phyloP scores from a whole-genome alignment of 2,329 filamentous ascomycete genomes.

The Ascomycota sp. region DNA sequence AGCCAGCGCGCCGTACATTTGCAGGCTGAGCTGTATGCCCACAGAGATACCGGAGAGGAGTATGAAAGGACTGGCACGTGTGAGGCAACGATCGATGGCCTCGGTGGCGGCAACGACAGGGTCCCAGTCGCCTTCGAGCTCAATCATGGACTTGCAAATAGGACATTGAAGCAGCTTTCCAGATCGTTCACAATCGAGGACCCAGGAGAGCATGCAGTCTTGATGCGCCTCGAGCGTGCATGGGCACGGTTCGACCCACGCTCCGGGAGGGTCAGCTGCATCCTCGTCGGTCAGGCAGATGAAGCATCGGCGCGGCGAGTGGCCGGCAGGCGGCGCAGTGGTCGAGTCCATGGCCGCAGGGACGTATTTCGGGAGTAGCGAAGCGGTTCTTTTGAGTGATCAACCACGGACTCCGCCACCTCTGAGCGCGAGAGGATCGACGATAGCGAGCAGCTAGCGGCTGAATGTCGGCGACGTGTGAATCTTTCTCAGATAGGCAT shows the following conservation, averaged over 20 bases:
- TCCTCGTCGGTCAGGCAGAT: slow-evolving; percentile 40
- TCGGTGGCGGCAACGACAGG: slow-evolving; percentile 48
- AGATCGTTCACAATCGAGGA: slow-evolving; percentile 62
- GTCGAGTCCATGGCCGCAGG: slow-evolving; percentile 4
- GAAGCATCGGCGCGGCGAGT: slow-evolving; percentile 31
- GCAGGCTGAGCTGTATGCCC: slow-evolving; percentile 29
- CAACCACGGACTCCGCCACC: too few species aligned
- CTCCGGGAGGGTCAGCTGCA: slow-evolving; percentile 22
- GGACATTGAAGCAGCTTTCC: slow-evolving; percentile 58
- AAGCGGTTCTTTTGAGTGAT: too few species aligned
- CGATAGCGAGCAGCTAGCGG: too few species aligned
- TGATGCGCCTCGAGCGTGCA: slow-evolving; percentile 87
- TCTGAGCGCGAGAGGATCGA: too few species aligned
- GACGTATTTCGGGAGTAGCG: too few species aligned
- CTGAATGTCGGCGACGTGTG: too few species aligned
- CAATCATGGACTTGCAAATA: slow-evolving; percentile 70
- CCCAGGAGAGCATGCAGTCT: slow-evolving; percentile 74
- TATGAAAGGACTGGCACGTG: slow-evolving; percentile 37
- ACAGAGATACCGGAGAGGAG: slow-evolving; percentile 37
- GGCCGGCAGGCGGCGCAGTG: slow-evolving; percentile 4
- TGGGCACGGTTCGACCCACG: slow-evolving; percentile 75
- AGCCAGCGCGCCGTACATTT: slow-evolving; percentile 30
- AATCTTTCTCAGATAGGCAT: too few species aligned
- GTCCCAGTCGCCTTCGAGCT: slow-evolving; percentile 55
- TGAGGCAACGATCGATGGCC: slow-evolving; percentile 31